Evolutionary conservation across 148 eudicot species (phyloP).

Genomic region (Amaranthus hypochondriacus): DNA sequence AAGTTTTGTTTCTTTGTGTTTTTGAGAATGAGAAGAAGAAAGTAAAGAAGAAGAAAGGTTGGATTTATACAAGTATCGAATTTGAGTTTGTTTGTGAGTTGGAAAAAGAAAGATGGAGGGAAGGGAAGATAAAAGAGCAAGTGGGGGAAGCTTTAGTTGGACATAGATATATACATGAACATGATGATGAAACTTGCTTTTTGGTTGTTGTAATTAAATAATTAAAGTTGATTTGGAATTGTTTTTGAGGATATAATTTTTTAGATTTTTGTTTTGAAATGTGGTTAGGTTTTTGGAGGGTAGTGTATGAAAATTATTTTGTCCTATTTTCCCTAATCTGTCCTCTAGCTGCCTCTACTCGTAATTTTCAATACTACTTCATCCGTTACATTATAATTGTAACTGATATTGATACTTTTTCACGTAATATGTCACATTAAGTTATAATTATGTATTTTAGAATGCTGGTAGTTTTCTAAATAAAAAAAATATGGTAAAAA

Average conservation of each 20-base stretch:
- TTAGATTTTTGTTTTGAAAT: slow-evolving; percentile 15
- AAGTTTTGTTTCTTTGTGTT: slow-evolving; percentile 11
- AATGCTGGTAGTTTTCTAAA: no score
- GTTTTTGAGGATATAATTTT: neutral
- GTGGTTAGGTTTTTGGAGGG: slow-evolving; percentile 22
- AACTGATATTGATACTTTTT: no score
- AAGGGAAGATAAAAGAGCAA: slow-evolving; percentile 21
- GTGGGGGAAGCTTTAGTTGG: slow-evolving; percentile 35
- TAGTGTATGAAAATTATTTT: slow-evolving; percentile 16
- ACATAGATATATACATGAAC: slow-evolving; percentile 24
- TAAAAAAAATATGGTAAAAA: no score
- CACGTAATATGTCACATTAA: no score
- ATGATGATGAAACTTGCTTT: slow-evolving; percentile 24
- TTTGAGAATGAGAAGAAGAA: neutral
- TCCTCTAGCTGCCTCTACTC: slow-evolving; percentile 20
- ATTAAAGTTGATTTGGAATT: slow-evolving; percentile 25
- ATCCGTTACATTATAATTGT: no score
- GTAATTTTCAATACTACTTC: neutral
- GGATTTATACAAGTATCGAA: neutral
- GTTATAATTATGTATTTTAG: no score
- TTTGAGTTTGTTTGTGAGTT: slow-evolving; percentile 15
- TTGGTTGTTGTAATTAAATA: slow-evolving; percentile 22
- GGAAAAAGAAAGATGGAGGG: slow-evolving; percentile 23
- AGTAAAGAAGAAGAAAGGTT: slow-evolving; percentile 2
- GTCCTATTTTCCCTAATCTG: slow-evolving; percentile 24